Percentiles rank a stretch among this genome's conserved stretches.
These are phyloP conservation scores for Termitomyces sp. DNA, from an alignment of 768 basidiomycete species.

Conservation along the genomic window DNA sequence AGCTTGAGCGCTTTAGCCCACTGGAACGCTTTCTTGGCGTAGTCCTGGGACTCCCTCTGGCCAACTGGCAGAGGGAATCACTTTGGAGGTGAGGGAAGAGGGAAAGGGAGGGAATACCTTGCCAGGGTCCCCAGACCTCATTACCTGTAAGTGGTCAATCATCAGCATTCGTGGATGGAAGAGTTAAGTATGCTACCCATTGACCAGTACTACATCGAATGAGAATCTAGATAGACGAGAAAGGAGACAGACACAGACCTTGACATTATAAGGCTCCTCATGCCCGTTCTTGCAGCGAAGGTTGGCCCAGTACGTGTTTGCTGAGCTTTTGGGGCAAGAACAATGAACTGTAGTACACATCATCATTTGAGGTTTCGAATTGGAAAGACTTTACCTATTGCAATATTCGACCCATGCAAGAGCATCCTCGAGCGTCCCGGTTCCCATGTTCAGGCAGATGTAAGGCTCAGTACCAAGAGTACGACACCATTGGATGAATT, in stretches of 20 bases:
- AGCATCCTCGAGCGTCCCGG: slow-evolving; percentile 55
- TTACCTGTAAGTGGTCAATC: slow-evolving; percentile 38
- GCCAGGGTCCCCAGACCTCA: slow-evolving; percentile 55
- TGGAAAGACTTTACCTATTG: slow-evolving; percentile 33
- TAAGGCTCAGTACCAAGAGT: slow-evolving; percentile 49
- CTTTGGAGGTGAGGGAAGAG: not conserved
- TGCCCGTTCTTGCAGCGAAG: slow-evolving; percentile 53
- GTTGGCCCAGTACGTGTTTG: slow-evolving; percentile 48
- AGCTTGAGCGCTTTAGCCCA: slow-evolving; percentile 60
- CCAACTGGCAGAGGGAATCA: slow-evolving; percentile 30
- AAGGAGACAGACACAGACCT: slow-evolving; percentile 14
- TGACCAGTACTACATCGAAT: slow-evolving; percentile 26
- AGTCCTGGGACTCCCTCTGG: slow-evolving; percentile 49
- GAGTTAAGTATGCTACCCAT: slow-evolving; percentile 17
- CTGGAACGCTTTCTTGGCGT: slow-evolving; percentile 49
- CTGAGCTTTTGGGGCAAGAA: slow-evolving; percentile 20
- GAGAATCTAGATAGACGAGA: not conserved
- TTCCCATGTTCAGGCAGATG: slow-evolving; percentile 62
- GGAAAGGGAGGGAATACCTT: slow-evolving; percentile 23
- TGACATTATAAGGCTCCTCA: slow-evolving; percentile 49
- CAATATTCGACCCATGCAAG: slow-evolving; percentile 61
- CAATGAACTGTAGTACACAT: not conserved
- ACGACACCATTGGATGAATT: slow-evolving; percentile 54
- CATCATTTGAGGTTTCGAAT: not conserved
- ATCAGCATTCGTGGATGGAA: not conserved